Conservation (phyloP, 306 rosid genomes). For the Lathyrus oleraceus region DNA sequence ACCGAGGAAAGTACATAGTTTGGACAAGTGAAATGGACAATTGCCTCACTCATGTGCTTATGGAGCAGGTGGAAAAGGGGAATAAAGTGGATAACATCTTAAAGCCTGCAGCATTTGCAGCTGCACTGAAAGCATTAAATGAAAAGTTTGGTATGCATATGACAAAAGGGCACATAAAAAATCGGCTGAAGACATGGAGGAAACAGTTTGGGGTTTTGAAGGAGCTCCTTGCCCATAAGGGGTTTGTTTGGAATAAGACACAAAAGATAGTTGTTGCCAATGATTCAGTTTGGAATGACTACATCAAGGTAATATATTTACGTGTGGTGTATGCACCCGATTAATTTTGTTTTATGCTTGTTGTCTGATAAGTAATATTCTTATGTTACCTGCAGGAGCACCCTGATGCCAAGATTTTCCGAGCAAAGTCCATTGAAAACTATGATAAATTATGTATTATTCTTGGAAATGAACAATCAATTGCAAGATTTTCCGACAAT, state of each 20-base stretch:
- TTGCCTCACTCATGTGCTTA: conserved; percentile 50
- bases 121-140: conserved; percentile 49
- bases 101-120: conserved; percentile 54
- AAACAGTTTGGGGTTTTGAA: conserved; percentile 58
- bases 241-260: conserved; percentile 58
- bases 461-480: conserved; percentile 49
- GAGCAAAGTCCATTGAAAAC: conserved; percentile 46
- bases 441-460: conserved; percentile 52
- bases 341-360: conserved; percentile 8
- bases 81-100: conserved; percentile 52
- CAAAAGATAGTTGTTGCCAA: conserved; percentile 55
- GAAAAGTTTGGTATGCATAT: conserved; percentile 45
- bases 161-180: conserved; percentile 53
- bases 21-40: conserved; percentile 66
- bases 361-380: conserved; percentile 32
- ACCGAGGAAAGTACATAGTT: conserved; percentile 43
- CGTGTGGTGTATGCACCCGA: conserved; percentile 17
- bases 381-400: conserved; percentile 45
- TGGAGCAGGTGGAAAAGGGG: conserved; percentile 53
- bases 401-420: conserved; percentile 52
- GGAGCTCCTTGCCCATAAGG: conserved; percentile 56
- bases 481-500: conserved; percentile 42
- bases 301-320: conserved; percentile 47
- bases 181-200: conserved; percentile 62
- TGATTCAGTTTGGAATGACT: conserved; percentile 56